phyloP scores from a whole-genome alignment of 2,329 filamentous ascomycete genomes.

The Aspergillus spinulosporus region DNA sequence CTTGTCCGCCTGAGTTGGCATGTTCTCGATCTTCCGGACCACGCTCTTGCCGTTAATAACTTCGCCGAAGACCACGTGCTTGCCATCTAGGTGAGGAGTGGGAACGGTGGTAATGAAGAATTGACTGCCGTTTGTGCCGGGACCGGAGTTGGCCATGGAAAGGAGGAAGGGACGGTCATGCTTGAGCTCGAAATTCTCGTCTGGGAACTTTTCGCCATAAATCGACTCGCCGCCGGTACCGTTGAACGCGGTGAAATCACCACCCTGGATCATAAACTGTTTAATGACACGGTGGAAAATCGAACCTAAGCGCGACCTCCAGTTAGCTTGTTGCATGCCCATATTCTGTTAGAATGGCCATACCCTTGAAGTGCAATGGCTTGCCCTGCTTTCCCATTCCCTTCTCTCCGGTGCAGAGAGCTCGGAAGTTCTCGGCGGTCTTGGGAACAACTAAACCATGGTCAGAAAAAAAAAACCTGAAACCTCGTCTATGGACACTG shows the following conservation, averaged over 20 bases:
- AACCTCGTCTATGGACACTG: not conserved
- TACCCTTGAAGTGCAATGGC: constrained; percentile 83
- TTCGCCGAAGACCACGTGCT: constrained; percentile 97
- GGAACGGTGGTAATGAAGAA: constrained; percentile 97
- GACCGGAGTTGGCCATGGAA: constrained; percentile 97
- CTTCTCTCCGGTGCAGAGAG: constrained; percentile 93
- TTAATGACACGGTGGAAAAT: constrained; percentile 97
- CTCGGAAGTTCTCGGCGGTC: constrained; percentile 94
- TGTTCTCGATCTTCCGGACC: constrained; percentile 85
- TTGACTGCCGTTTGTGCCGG: constrained; percentile 92
- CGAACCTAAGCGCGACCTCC: constrained; percentile 56
- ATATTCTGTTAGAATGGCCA: constrained; percentile 9
- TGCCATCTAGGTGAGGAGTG: constrained; percentile 92
- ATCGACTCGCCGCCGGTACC: constrained; percentile 96
- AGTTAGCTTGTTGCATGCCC: not conserved
- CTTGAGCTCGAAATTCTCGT: constrained; percentile 91
- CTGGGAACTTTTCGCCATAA: constrained; percentile 94
- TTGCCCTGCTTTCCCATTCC: constrained; percentile 78
- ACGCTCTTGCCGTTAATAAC: constrained; percentile 91
- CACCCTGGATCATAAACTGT: constrained; percentile 97
- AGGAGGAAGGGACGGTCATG: constrained; percentile 91
- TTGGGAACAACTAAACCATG: constrained; percentile 74
- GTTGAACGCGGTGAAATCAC: constrained; percentile 93
- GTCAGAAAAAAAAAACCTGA: constrained; percentile 41
- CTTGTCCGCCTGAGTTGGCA: constrained; percentile 75